Conservation (phyloP, 192 early-diverging fungal genomes). For the Gonapodya sp. region DNA sequence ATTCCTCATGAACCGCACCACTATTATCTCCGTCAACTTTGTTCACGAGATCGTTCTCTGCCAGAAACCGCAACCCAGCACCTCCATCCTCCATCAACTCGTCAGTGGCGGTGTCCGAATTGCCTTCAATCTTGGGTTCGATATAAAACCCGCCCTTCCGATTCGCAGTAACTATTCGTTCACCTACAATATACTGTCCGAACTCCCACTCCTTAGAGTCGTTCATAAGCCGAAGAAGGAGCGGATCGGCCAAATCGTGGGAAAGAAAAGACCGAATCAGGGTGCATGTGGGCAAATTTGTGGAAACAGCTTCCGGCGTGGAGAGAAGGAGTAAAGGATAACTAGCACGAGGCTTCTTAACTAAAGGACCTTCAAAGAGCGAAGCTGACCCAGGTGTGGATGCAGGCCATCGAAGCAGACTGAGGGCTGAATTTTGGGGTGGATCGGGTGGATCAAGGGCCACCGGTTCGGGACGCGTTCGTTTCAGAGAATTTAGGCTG, state of each 20-base stretch:
- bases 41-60: too few relatives aligned
- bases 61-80: not conserved
- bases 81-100: not conserved
- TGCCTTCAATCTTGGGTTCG: not conserved
- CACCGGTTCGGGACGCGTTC: too few relatives aligned
- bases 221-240: not conserved
- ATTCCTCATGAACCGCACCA: too few relatives aligned
- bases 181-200: not conserved
- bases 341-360: not conserved
- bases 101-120: not conserved
- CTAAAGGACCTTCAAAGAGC: not conserved
- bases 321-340: not conserved
- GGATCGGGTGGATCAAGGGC: too few relatives aligned
- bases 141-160: not conserved
- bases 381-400: not conserved
- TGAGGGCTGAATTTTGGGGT: not conserved
- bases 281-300: not conserved
- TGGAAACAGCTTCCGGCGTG: not conserved
- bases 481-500: too few relatives aligned
- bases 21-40: too few relatives aligned
- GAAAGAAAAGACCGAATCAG: not conserved
- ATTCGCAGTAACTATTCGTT: not conserved
- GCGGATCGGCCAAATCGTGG: not conserved
- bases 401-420: not conserved
- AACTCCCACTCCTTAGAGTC: not conserved